Base-by-base conservation (phyloP, 495 filamentous ascomycete species). In the Tricharina praecox region DNA sequence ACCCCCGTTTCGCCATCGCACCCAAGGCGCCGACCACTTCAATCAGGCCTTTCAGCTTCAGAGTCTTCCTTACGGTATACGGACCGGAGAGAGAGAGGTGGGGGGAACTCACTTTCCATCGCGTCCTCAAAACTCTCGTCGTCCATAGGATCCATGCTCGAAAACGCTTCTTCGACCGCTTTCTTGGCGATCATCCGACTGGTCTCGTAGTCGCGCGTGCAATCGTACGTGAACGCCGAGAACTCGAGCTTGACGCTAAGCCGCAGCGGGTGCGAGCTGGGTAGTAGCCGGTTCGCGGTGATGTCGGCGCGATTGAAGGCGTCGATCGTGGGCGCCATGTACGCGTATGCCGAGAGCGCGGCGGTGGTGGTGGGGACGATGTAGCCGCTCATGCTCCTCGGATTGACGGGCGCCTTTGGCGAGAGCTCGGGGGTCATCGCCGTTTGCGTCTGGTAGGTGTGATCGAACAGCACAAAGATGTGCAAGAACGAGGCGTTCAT, bases 391-490 rank as follows among this genome's bases (percentile, higher is more conserved):
- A 32, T 37, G 5, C 35, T 23, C 16, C 23, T n/a, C 15, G 52
- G 48, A 2, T 42, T 28, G 40, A 37, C 46, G 11, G 23, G 35
- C 13, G 36, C 41, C 4, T 46, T 16, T 2, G 35, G 70, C 70
- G 21, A 69, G 59, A 25, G 66, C 67, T 16, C 66, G 65, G 38
- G 61, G 69, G 19, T 54, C 62, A 50, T 60, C 4, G 50, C 11
- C 11, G 56, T 52, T 54, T 42, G 55, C 23, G 43, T 62, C 5
- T 64, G 65, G 55, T 51, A 50, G 18, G 51, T 61, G 64, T 95
- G 93, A 66, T 93, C 85, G 60, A 94, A 97, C 13, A 95, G 72
- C 43, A 93, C 93, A 59, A 93, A 94, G 49, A 97, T 84, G 66
- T 97, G 90, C 55, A 90, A 88, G 57, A 95, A 93, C 21, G 80